Evolutionary conservation across 2,329 filamentous ascomycete species (phyloP).

Genomic region (Drechslerella dactyloides): DNA sequence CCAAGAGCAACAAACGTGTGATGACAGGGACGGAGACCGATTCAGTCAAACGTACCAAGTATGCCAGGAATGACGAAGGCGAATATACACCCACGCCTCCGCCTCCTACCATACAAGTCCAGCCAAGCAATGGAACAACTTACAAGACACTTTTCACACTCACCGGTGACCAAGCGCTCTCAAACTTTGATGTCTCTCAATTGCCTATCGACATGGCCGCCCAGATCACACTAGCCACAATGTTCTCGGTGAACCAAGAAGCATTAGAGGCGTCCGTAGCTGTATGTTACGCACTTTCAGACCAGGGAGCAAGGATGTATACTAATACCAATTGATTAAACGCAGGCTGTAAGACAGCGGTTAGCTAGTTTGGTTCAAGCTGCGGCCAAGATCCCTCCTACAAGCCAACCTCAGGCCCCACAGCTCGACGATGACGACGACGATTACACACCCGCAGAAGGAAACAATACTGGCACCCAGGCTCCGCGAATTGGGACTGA

Average conservation of each 20-base stretch:
- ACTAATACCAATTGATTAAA: slow-evolving; percentile 4
- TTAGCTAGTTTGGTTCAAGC: slow-evolving; percentile 37
- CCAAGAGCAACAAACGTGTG: slow-evolving; percentile 73
- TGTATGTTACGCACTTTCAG: slow-evolving; percentile 60
- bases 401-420: slow-evolving; percentile 32
- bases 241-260: slow-evolving; percentile 73
- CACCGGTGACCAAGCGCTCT: slow-evolving; percentile 74
- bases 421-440: slow-evolving; percentile 36
- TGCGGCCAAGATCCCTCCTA: slow-evolving; percentile 19
- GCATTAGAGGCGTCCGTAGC: slow-evolving; percentile 76
- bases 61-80: slow-evolving; percentile 52
- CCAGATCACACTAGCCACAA: slow-evolving; percentile 79
- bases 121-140: slow-evolving; percentile 59
- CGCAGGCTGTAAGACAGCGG: slow-evolving; percentile 31
- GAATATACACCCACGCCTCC: slow-evolving; percentile 68
- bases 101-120: slow-evolving; percentile 52
- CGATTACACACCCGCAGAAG: slow-evolving; percentile 46
- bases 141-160: slow-evolving; percentile 86
- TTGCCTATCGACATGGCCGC: slow-evolving; percentile 77
- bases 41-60: slow-evolving; percentile 61
- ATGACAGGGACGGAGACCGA: slow-evolving; percentile 73
- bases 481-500: slow-evolving; percentile 16
- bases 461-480: slow-evolving; percentile 35
- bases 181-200: slow-evolving; percentile 80
- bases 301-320: not conserved